Base-by-base conservation (phyloP, 75 land plant species). In the Isoetes taiwanensis region DNA sequence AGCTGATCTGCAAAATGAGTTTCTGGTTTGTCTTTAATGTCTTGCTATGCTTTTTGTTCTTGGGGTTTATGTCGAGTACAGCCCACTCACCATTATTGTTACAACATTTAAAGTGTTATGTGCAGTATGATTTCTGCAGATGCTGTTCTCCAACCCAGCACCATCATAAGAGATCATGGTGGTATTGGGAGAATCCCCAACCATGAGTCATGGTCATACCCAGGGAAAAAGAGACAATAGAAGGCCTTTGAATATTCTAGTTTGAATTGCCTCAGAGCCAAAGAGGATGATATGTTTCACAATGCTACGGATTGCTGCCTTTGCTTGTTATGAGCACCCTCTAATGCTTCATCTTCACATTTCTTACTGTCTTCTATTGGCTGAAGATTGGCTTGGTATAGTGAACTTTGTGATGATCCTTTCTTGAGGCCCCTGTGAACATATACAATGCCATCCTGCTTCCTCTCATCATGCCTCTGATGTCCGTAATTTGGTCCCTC, bases 351-450 rank as follows among this genome's bases (percentile, higher is more conserved):
- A 10, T 37, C 39, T 9, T 37, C 14, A 37, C 14, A 10, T 14
- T 9, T 14, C 9, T 37, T 9, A 37, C 12, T 10, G 39, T 37
- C 14, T 37, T 14, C 33, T 38, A 33, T 11, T 32, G n/a, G n/a
- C 30, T 54, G 25, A 28, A 14, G 28, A 25, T 31, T 50, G 25
- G 1, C 9, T 35, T 26, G 30, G n/a, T 23, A 58, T 72, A 61
- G 96, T 88, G 50, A 84, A 77, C 40, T 93, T 88, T 63, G 75
- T 88, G 43, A 88, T 88, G 96, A 96, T n/a, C 84, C 59, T 88
- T 93, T 26, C 77, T 93, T 28, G 79, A 77, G 43, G 78, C 90
- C 10, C 83, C 84, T 56, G 90, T 93, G n/a, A 88, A 54, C 83
- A 93, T 88, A 69, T 90, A 93, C 26, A 35, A 30, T 21, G 27